A percentile compares a stretch with the other conserved stretches of the same genome.
Evolutionary conservation across 1,284 basidiomycete species (phyloP).

Genomic region (Boletus sp.): DNA sequence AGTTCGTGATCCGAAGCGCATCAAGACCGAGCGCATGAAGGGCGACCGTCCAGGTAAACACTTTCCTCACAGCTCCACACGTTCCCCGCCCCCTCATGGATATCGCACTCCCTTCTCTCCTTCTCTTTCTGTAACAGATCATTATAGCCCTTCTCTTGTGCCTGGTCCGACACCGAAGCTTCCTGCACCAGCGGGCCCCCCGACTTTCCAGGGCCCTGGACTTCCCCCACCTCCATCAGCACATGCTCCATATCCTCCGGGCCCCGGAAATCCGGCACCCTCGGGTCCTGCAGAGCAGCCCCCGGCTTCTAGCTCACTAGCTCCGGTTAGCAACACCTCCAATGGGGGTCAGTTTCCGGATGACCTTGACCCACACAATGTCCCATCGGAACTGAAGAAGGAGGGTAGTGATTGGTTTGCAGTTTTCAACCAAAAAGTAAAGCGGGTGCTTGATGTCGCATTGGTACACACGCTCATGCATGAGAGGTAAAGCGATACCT

Average conservation of each 20-base stretch:
- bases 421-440: constrained; percentile 85
- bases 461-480: constrained; percentile 90
- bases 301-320: constrained; percentile 24
- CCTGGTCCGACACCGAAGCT: constrained; percentile 34
- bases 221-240: constrained; percentile 35
- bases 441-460: constrained; percentile 81
- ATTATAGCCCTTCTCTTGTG: constrained; percentile 34
- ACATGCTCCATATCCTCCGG: constrained; percentile 36
- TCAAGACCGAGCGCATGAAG: constrained; percentile 44
- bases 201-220: constrained; percentile 37
- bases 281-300: constrained; percentile 26
- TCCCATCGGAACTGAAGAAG: constrained; percentile 59
- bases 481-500: constrained; percentile 66
- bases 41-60: constrained; percentile 37
- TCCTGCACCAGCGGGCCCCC: constrained; percentile 28
- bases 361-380: constrained; percentile 44
- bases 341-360: constrained; percentile 40
- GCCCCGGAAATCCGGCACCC: constrained; percentile 29
- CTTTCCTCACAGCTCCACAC: constrained; percentile 21
- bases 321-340: constrained; percentile 27
- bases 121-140: constrained; percentile 24
- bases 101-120: constrained; percentile 24
- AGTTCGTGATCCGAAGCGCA: constrained; percentile 43
- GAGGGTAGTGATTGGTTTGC: constrained; percentile 95
- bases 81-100: constrained; percentile 30